phyloP scores from a whole-genome alignment of 306 rosid species.

The Vigna trinervia region DNA sequence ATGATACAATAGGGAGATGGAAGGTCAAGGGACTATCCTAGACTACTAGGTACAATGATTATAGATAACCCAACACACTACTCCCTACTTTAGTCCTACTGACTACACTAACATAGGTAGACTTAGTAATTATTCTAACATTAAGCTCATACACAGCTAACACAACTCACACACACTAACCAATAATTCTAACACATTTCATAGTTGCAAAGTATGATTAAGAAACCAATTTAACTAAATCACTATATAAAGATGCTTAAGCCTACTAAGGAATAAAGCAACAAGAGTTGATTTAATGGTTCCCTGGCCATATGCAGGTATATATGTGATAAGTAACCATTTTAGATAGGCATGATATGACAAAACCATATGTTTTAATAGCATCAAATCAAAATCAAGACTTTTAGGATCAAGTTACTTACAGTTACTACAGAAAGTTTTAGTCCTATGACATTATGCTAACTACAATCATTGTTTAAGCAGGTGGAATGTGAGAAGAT shows the following conservation, averaged over 20 bases:
- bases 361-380: background rate
- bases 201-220: slow-evolving; percentile 20
- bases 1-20: no score
- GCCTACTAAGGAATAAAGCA: background rate
- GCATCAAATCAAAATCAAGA: slow-evolving; percentile 5
- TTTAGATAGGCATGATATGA: background rate
- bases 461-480: background rate
- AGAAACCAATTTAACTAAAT: slow-evolving; percentile 9
- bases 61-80: no score
- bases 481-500: slow-evolving; percentile 19
- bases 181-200: background rate
- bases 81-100: no score
- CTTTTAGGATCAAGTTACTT: background rate
- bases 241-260: background rate
- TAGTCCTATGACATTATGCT: background rate
- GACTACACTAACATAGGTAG: no score
- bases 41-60: no score
- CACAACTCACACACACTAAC: no score
- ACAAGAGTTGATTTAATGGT: slow-evolving; percentile 16
- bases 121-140: no score
- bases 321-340: background rate
- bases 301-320: background rate
- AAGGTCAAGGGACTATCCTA: no score
- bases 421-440: slow-evolving; percentile 1
- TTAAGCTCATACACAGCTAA: no score